Evolutionary conservation across 148 eudicot species (phyloP).

Genomic region (Polygonum maritimum): DNA sequence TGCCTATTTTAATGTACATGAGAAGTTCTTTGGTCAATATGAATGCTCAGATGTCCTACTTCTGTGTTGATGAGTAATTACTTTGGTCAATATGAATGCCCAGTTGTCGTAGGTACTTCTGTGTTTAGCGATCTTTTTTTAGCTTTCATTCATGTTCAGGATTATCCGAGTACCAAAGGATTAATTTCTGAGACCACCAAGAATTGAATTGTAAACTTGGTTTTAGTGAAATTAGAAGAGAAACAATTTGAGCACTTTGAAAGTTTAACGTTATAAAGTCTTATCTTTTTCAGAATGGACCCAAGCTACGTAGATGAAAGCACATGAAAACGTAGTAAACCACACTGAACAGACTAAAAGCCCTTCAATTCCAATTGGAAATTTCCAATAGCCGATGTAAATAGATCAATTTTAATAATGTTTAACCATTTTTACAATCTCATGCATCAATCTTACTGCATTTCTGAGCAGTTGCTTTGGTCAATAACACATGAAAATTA

Average conservation of each 20-base stretch:
- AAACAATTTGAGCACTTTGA: not conserved
- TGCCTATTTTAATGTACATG: not conserved
- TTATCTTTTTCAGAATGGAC: not conserved
- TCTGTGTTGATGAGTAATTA: not conserved
- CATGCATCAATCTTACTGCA: conserved; percentile 33
- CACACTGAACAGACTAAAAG: not conserved
- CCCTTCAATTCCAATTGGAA: not conserved
- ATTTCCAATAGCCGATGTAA: not conserved
- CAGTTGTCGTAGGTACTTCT: not conserved
- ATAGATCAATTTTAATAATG: not conserved
- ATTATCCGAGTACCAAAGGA: not conserved
- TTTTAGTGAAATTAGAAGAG: not conserved
- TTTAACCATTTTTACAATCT: conserved; percentile 37
- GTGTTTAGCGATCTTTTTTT: not conserved
- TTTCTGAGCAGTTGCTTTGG: not conserved
- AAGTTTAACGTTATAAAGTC: no score
- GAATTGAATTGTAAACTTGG: not conserved
- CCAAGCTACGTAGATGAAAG: not conserved
- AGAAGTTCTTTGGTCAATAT: not conserved
- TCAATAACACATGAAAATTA: no score
- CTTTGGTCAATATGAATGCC: not conserved
- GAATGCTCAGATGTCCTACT: not conserved
- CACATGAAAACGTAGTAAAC: not conserved
- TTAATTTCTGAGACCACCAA: no score
- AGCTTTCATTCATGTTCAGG: not conserved